A percentile compares a stretch with the other conserved stretches of the same genome.
Conservation (phyloP, 2,329 filamentous ascomycete species). For the Meredithiella fracta region DNA sequence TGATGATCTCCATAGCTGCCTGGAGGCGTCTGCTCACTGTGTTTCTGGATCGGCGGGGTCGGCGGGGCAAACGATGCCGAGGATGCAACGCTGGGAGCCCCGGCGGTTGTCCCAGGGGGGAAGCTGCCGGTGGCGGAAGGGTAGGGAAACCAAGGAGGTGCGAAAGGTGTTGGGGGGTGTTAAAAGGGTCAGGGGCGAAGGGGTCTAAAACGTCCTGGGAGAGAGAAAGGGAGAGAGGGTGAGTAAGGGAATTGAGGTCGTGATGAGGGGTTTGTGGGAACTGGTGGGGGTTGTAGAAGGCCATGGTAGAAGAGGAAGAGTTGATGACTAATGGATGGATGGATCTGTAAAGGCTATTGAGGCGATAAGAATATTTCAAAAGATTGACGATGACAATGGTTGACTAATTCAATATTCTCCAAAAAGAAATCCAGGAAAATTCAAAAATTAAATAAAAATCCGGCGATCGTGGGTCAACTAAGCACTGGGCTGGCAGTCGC, state of each 20-base stretch:
- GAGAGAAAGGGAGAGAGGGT: slow-evolving; percentile 4
- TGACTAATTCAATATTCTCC: too few species aligned
- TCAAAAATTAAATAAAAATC: too few species aligned
- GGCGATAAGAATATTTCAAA: too few species aligned
- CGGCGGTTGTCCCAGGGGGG: neutral
- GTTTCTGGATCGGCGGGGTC: slow-evolving; percentile 13
- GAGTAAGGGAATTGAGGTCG: neutral
- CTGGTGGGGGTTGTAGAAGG: slow-evolving; percentile 4
- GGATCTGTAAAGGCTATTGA: neutral
- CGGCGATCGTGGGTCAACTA: too few species aligned
- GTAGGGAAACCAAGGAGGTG: slow-evolving; percentile 1
- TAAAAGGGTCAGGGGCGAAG: neutral
- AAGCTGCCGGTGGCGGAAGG: neutral
- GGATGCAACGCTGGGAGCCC: neutral
- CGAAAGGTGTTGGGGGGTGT: neutral
- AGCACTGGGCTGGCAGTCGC: too few species aligned
- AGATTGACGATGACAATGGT: too few species aligned
- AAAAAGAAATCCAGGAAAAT: too few species aligned
- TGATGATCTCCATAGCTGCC: neutral
- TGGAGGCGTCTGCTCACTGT: slow-evolving; percentile 9
- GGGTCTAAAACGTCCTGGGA: slow-evolving; percentile 6
- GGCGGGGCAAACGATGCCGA: slow-evolving; percentile 7
- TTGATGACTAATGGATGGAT: neutral
- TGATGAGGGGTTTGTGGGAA: neutral
- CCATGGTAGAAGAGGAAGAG: slow-evolving; percentile 15